Evolutionary conservation across 257 asterid genomes (phyloP).

Genomic region (Solanum commersonii): DNA sequence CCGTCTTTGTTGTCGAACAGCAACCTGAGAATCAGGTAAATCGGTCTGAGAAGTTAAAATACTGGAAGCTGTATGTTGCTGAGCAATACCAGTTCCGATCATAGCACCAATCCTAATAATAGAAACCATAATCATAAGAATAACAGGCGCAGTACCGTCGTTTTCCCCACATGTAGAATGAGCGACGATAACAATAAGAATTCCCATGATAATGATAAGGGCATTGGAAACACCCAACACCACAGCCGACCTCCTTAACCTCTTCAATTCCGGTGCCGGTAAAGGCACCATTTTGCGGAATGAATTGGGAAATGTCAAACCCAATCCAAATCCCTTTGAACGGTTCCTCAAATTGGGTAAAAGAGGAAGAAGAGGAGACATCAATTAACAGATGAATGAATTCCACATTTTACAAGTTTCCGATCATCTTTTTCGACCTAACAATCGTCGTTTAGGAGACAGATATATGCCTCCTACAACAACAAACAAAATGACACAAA

Average conservation of each 20-base stretch:
- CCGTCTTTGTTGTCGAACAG: constrained; percentile 7
- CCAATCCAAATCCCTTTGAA: neutral
- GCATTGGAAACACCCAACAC: constrained; percentile 6
- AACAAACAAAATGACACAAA: neutral
- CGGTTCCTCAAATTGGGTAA: neutral
- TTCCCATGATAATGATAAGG: neutral
- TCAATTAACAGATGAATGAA: neutral
- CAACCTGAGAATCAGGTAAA: neutral
- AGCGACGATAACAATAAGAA: neutral
- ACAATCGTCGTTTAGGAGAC: neutral
- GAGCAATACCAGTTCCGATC: constrained; percentile 9
- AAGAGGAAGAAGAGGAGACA: neutral
- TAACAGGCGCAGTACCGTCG: neutral
- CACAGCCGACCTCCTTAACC: constrained; percentile 2
- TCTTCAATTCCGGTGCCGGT: neutral
- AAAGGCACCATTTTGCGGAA: neutral
- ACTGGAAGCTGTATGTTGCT: constrained; percentile 6
- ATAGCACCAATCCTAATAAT: constrained; percentile 3
- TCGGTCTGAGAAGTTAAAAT: neutral
- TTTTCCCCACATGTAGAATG: neutral
- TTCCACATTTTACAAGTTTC: neutral
- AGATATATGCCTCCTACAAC: neutral
- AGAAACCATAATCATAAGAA: neutral
- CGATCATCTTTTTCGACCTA: neutral
- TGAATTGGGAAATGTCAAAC: neutral